Evolutionary conservation across 2,329 filamentous ascomycete species (phyloP).

Genomic region (Sporothrix globosa): DNA sequence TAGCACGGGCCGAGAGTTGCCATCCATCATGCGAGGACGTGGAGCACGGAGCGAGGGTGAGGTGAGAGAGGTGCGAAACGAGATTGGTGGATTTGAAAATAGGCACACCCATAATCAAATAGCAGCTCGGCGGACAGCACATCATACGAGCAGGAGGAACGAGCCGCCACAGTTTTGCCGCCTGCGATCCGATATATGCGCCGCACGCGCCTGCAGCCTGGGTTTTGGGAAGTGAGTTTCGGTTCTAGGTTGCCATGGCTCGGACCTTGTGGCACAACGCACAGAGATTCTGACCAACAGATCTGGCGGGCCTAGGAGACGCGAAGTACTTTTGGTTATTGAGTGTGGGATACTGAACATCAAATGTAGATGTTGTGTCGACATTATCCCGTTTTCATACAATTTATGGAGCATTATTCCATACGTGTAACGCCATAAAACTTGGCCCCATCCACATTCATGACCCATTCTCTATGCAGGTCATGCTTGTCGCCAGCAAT

Average conservation of each 20-base stretch:
- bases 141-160: neutral
- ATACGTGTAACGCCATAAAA: no score
- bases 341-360: no score
- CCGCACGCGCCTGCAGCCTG: slow-evolving; percentile 4
- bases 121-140: neutral
- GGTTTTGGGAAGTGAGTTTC: slow-evolving; percentile 1
- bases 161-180: neutral
- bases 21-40: slow-evolving; percentile 13
- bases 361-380: no score
- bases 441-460: neutral
- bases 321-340: no score
- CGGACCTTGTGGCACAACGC: slow-evolving; percentile 16
- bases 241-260: slow-evolving; percentile 12
- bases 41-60: neutral
- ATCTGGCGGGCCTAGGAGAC: neutral
- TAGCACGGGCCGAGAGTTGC: slow-evolving; percentile 20
- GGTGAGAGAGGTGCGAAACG: neutral
- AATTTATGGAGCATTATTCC: no score
- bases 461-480: slow-evolving; percentile 12
- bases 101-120: neutral
- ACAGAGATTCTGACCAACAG: neutral
- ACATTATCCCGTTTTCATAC: no score
- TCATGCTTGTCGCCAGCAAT: slow-evolving; percentile 17
- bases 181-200: slow-evolving; percentile 16
- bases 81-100: neutral